Conservation (phyloP, 2,329 filamentous ascomycete genomes). For the Colletotrichum nymphaeae region DNA sequence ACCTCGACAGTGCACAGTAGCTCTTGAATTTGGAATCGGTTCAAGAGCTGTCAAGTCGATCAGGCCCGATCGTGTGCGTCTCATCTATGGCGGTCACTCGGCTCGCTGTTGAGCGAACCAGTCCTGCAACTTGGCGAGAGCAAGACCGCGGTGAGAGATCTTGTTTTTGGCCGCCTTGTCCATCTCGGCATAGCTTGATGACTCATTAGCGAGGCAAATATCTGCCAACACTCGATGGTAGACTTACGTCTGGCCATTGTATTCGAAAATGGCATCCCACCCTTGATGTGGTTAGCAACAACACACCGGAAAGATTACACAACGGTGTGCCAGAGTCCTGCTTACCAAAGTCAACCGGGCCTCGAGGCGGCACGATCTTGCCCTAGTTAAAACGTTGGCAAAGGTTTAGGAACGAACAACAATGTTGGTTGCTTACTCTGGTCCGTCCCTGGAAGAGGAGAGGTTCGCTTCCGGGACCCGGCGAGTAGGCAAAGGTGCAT, state of each 20-base stretch:
- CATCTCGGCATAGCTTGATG: constrained; percentile 87
- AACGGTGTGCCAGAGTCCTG: constrained; percentile 24
- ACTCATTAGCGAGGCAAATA: constrained; percentile 1
- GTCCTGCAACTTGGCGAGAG: constrained; percentile 84
- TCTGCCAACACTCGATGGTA: background rate
- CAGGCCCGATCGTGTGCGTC: background rate
- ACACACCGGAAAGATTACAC: constrained; percentile 12
- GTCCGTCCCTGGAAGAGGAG: constrained; percentile 94
- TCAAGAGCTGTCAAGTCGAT: background rate
- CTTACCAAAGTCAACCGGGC: constrained; percentile 85
- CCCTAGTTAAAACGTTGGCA: constrained; percentile 54
- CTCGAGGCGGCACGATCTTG: constrained; percentile 86
- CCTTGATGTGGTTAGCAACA: constrained; percentile 60
- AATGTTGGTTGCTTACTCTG: constrained; percentile 62
- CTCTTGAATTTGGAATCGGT: background rate
- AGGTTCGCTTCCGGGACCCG: constrained; percentile 85
- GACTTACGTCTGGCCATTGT: constrained; percentile 82
- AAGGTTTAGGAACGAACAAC: background rate
- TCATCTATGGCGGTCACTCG: constrained; percentile 1
- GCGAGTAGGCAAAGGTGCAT: constrained; percentile 93
- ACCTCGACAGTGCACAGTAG: background rate
- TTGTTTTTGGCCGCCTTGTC: constrained; percentile 87
- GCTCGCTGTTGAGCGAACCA: constrained; percentile 72
- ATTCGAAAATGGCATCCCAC: constrained; percentile 97
- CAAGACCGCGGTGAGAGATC: constrained; percentile 90